These are phyloP conservation scores for Xylaria bambusicola DNA, from an alignment of 495 filamentous ascomycete genomes.

Conservation along the genomic window DNA sequence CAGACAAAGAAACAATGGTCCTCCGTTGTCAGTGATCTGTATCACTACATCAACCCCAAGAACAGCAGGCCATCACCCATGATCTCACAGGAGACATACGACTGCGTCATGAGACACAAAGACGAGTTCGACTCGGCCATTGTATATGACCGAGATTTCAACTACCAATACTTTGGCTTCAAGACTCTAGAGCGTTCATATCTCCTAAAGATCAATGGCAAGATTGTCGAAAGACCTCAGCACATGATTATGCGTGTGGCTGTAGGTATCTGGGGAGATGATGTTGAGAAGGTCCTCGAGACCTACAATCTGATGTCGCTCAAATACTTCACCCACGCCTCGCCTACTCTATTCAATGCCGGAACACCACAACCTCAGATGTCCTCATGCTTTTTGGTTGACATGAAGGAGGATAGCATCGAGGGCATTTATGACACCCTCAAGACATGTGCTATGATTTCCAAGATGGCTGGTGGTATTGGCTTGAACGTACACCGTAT, in stretches of 20 bases:
- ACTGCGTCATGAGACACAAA: constrained; percentile 89
- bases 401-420: constrained; percentile 99
- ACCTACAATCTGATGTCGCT: constrained; percentile 98
- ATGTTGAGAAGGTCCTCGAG: constrained; percentile 91
- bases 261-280: constrained; percentile 92
- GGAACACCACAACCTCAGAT: constrained; percentile 92
- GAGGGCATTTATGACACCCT: constrained; percentile 99
- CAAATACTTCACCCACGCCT: constrained; percentile 97
- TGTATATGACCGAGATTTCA: constrained; percentile 98
- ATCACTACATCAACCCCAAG: constrained; percentile 95
- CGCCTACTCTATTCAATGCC: constrained; percentile 96
- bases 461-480: constrained; percentile 97
- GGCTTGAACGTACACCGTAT: constrained; percentile 95
- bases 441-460: constrained; percentile 99
- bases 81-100: constrained; percentile 87
- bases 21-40: constrained; percentile 86
- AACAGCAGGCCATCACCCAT: constrained; percentile 83
- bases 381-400: constrained; percentile 95
- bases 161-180: constrained; percentile 99
- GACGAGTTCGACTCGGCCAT: constrained; percentile 98
- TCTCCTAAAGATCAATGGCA: constrained; percentile 86
- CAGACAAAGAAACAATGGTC: constrained; percentile 99
- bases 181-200: constrained; percentile 99
- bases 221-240: constrained; percentile 93
- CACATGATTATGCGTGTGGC: constrained; percentile 99